Conservation (phyloP, 1,139 yeast genomes). For the Lodderomyces elongisporus region DNA sequence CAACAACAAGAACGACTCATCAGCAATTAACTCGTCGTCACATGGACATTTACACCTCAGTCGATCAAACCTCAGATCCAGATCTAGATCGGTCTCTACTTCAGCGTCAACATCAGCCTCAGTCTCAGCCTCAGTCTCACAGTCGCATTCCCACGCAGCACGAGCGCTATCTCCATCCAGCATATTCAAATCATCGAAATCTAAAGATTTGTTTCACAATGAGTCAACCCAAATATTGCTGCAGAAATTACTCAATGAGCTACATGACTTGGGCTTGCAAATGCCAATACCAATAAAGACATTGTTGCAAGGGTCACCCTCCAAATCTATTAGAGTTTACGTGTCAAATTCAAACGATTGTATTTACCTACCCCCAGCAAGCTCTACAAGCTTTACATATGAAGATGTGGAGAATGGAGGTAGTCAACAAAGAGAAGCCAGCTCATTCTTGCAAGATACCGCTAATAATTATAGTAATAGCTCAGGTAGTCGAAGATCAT, state of each 20-base stretch:
- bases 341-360: conserved; percentile 42
- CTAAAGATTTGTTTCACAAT: conserved; percentile 37
- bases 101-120: conserved; percentile 8
- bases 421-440: conserved; percentile 9
- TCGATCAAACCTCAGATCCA: conserved; percentile 7
- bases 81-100: conserved; percentile 1
- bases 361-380: conserved; percentile 39
- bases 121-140: conserved; percentile 1
- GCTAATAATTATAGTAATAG: neutral
- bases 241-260: conserved; percentile 29
- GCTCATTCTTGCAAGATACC: neutral
- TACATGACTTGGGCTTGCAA: conserved; percentile 40
- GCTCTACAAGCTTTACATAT: conserved; percentile 40
- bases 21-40: neutral
- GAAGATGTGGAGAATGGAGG: conserved; percentile 45
- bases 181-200: conserved; percentile 16
- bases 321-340: conserved; percentile 29
- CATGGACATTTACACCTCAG: conserved; percentile 5
- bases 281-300: conserved; percentile 35
- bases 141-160: conserved; percentile 1
- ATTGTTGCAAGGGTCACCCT: conserved; percentile 18
- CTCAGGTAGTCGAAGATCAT: conserved; percentile 1
- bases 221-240: conserved; percentile 36
- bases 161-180: conserved; percentile 9
- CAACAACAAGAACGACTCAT: neutral